Conservation (phyloP, 2,329 filamentous ascomycete species). For the Trichoderma oligosporum region DNA sequence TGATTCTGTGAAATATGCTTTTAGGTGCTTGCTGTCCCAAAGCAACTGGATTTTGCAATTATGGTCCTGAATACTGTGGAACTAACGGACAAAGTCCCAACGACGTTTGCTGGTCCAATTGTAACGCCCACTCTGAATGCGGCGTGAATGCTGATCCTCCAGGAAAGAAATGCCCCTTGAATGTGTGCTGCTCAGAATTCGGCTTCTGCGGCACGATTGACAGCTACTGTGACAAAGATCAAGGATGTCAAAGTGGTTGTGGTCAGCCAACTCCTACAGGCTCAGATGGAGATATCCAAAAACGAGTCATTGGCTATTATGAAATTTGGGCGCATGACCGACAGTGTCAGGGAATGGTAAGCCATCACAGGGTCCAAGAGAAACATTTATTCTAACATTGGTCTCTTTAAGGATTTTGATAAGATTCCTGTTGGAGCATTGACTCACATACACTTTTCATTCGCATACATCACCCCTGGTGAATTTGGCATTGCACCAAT, state of each 20-base stretch:
- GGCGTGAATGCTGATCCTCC: no score
- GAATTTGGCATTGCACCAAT: conserved; percentile 21
- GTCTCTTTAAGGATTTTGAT: no score
- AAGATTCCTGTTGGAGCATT: conserved; percentile 27
- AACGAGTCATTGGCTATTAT: conserved; percentile 31
- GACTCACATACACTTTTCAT: conserved; percentile 34
- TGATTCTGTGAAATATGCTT: no score
- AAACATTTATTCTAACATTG: no score
- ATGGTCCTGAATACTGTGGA: no score
- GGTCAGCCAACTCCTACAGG: conserved; percentile 9
- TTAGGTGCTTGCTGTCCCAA: no score
- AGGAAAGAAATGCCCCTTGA: conserved; percentile 40
- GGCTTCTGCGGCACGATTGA: conserved; percentile 34
- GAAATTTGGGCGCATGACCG: conserved; percentile 32
- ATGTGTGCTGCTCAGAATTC: conserved; percentile 36
- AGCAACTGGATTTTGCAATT: no score
- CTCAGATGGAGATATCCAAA: conserved; percentile 13
- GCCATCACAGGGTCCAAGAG: no score
- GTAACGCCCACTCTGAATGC: no score
- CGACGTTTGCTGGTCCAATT: no score
- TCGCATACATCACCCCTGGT: conserved; percentile 31
- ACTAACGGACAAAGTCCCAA: no score
- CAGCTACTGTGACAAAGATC: conserved; percentile 27
- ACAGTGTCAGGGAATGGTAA: no score
- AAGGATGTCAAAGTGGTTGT: not conserved